phyloP scores from a whole-genome alignment of 257 asterid genomes.

The Lantana camara region DNA sequence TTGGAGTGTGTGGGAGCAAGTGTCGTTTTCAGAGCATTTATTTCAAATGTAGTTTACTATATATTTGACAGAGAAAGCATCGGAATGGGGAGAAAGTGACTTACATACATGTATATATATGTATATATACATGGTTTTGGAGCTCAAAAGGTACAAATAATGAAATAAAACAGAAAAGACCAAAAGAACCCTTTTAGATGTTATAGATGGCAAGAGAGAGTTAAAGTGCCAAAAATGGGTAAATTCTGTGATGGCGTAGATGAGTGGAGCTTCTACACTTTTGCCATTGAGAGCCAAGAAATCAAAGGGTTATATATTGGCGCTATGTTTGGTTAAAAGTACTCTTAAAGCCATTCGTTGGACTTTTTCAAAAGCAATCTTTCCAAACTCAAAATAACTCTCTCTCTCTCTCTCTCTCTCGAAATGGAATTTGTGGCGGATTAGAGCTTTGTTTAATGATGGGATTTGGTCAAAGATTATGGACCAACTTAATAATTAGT shows the following conservation, averaged over 20 bases:
- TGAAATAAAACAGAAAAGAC: constrained; percentile 22
- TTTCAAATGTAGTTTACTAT: background rate
- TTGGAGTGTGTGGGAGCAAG: no score
- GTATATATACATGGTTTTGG: background rate
- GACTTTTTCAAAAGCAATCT: background rate
- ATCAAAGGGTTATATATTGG: background rate
- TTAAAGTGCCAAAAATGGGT: constrained; percentile 31
- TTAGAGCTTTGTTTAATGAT: background rate
- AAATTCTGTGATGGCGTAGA: constrained; percentile 12
- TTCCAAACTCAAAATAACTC: constrained; percentile 4
- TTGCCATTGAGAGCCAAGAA: constrained; percentile 23
- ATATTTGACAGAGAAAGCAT: constrained; percentile 13
- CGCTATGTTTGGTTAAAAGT: constrained; percentile 14
- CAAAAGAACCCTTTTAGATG: constrained; percentile 40
- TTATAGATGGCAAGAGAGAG: constrained; percentile 15
- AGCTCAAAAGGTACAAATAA: constrained; percentile 30
- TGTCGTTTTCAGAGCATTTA: background rate
- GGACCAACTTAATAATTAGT: constrained; percentile 11
- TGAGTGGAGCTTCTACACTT: background rate
- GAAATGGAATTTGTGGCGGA: no score
- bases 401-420: background rate
- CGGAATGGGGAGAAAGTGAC: constrained; percentile 18
- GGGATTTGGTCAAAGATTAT: constrained; percentile 33
- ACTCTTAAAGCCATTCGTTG: no score
- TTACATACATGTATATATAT: background rate